Evolutionary conservation across 192 early-diverging fungal genomes (phyloP), one percentile per base, ranked within the genome.

Genomic region (Linnemannia elongata): DNA sequence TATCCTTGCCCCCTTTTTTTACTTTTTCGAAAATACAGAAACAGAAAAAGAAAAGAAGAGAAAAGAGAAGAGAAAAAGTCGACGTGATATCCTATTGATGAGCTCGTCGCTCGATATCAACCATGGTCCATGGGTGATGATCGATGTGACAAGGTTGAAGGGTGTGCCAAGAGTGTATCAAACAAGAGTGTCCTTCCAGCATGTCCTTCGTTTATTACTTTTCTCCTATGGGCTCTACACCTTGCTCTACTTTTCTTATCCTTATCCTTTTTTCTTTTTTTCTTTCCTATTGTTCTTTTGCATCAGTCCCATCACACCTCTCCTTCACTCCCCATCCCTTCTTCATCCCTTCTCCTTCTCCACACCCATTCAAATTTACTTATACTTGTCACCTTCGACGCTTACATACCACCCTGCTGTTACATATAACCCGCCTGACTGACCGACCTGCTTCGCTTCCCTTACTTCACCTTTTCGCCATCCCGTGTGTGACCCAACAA

Each of bases 311-410:
- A n/a, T n/a, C 9, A 24, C 27, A 41, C 24, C 24, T 13, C 36
- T 8, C 3, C 36, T 24, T n/a, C 13, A 18, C 38, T 71, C 20
- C 12, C 7, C 39, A 18, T 71, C 38, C 39, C 45, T 69, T 69
- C 15, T 41, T 69, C 55, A 8, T 76, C 41, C 33, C 45, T 77
- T 44, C 44, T 70, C 76, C 10, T 45, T 38, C 24, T 76, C 52
- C 4, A 66, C 27, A 1, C 13, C 30, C 27, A 66, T 24, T 27
- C 60, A 66, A 0, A 33, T 30, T 6, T 30, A 66, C 30, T 33
- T 13, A 66, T 12, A 66, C 60, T 52, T 52, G 49, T 52, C 49
- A 52, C 49, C 49, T 22, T 52, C 49, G 49, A 52, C 49, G 18
- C 49, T 20, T 52, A 20, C 49, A 52, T 52, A 45, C 44, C 49